Percentiles rank a stretch among this genome's conserved stretches.
These are phyloP conservation scores for Lactarius hatsudake DNA, from an alignment of 768 basidiomycete species.

Conservation along the genomic window DNA sequence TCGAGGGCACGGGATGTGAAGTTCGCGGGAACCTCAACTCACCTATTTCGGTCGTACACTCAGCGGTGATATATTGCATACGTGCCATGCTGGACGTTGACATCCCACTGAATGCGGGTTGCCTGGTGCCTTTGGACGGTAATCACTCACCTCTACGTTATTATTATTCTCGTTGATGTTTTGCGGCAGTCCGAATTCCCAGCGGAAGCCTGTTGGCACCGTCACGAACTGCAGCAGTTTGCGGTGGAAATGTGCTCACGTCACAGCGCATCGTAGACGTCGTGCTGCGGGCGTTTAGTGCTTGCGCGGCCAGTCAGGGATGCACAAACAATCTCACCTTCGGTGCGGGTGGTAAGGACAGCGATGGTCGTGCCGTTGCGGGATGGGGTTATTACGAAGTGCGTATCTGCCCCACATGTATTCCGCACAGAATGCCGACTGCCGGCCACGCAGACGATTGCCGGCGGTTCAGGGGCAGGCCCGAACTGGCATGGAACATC, in stretches of 20 bases:
- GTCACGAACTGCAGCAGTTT: slow-evolving; percentile 84
- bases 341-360: slow-evolving; percentile 83
- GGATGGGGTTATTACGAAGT: slow-evolving; percentile 94
- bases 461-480: slow-evolving; percentile 91
- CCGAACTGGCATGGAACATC: slow-evolving; percentile 88
- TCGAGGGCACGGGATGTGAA: slow-evolving; percentile 79
- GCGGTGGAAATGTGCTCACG: slow-evolving; percentile 89
- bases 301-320: slow-evolving; percentile 89
- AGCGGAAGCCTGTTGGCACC: slow-evolving; percentile 76
- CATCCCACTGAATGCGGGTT: slow-evolving; percentile 93
- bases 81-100: slow-evolving; percentile 80
- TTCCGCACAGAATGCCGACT: not conserved
- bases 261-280: slow-evolving; percentile 95
- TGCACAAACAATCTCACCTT: slow-evolving; percentile 94
- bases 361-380: slow-evolving; percentile 65
- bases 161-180: slow-evolving; percentile 23
- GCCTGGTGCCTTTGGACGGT: slow-evolving; percentile 84
- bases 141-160: slow-evolving; percentile 29
- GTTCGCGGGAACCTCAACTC: slow-evolving; percentile 83
- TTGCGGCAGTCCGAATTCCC: slow-evolving; percentile 67
- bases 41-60: slow-evolving; percentile 83
- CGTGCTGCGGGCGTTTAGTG: slow-evolving; percentile 88
- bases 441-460: slow-evolving; percentile 65
- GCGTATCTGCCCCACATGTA: slow-evolving; percentile 24
- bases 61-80: slow-evolving; percentile 88